Evolutionary conservation across 1,284 basidiomycete species (phyloP).

Genomic region (Termitomyces sp.): DNA sequence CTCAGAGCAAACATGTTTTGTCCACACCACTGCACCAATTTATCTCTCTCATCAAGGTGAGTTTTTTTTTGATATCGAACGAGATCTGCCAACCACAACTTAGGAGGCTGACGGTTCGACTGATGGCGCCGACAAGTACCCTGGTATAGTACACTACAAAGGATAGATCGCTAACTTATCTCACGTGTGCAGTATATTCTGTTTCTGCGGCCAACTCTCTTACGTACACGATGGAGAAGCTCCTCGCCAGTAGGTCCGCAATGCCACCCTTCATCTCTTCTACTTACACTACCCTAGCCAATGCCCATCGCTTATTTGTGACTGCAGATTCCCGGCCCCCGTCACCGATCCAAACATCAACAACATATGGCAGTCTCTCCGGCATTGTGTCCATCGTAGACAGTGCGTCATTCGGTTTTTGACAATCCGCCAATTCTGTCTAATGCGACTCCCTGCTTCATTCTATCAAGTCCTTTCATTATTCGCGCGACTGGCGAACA

Average conservation of each 20-base stretch:
- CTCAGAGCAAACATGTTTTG: slow-evolving; percentile 69
- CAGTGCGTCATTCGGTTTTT: slow-evolving; percentile 39
- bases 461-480: slow-evolving; percentile 55
- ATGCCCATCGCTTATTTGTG: slow-evolving; percentile 73
- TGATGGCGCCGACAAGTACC: slow-evolving; percentile 70
- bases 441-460: neutral
- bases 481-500: slow-evolving; percentile 66
- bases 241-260: slow-evolving; percentile 64
- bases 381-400: slow-evolving; percentile 78
- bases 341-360: slow-evolving; percentile 38
- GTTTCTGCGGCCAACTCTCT: slow-evolving; percentile 58
- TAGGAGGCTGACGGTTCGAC: slow-evolving; percentile 63
- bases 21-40: slow-evolving; percentile 61
- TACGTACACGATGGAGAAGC: slow-evolving; percentile 67
- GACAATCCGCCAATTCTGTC: neutral
- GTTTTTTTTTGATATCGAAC: neutral
- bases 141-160: slow-evolving; percentile 38
- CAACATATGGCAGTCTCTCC: slow-evolving; percentile 44
- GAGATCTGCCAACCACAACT: neutral
- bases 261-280: neutral
- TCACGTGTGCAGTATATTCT: slow-evolving; percentile 54
- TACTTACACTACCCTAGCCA: slow-evolving; percentile 39
- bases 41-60: slow-evolving; percentile 62
- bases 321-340: slow-evolving; percentile 48
- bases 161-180: neutral